These are phyloP conservation scores for Hortaea werneckii DNA, from an alignment of 2,329 filamentous ascomycete genomes.

Conservation along the genomic window DNA sequence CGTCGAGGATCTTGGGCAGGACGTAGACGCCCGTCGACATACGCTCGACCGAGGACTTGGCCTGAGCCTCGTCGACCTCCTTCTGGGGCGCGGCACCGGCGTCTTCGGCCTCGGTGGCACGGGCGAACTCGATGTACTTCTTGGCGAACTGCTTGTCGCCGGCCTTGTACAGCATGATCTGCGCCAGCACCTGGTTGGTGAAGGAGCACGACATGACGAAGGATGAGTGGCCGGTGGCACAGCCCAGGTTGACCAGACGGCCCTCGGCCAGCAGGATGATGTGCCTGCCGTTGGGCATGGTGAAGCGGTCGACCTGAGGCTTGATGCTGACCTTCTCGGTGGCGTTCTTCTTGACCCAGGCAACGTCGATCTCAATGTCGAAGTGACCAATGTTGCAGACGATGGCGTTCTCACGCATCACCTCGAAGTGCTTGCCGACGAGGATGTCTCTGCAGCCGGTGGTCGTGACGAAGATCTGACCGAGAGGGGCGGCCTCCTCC, in stretches of 20 bases:
- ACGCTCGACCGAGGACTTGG: constrained; percentile 48
- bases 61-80: constrained; percentile 39
- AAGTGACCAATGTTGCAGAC: constrained; percentile 99
- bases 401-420: constrained; percentile 94
- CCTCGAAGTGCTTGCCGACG: constrained; percentile 81
- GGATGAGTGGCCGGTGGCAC: constrained; percentile 96
- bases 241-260: constrained; percentile 98
- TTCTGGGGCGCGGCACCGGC: constrained; percentile 16
- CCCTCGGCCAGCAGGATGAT: constrained; percentile 98
- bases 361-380: constrained; percentile 99
- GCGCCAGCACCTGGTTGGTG: constrained; percentile 99
- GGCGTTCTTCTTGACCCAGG: constrained; percentile 97
- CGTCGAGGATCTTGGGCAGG: constrained; percentile 96
- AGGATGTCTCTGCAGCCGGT: constrained; percentile 99
- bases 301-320: constrained; percentile 97
- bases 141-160: constrained; percentile 75
- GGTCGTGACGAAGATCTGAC: constrained; percentile 99
- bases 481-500: constrained; percentile 81
- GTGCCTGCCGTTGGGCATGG: constrained; percentile 86
- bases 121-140: constrained; percentile 93
- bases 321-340: constrained; percentile 96
- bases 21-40: constrained; percentile 90
- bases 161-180: constrained; percentile 97
- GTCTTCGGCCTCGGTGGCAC: constrained; percentile 25
- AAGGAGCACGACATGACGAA: constrained; percentile 99